Percentiles rank a stretch among this genome's conserved stretches.
Evolutionary conservation across 345 rosid genomes (phyloP).

Genomic region (Salix purpurea): DNA sequence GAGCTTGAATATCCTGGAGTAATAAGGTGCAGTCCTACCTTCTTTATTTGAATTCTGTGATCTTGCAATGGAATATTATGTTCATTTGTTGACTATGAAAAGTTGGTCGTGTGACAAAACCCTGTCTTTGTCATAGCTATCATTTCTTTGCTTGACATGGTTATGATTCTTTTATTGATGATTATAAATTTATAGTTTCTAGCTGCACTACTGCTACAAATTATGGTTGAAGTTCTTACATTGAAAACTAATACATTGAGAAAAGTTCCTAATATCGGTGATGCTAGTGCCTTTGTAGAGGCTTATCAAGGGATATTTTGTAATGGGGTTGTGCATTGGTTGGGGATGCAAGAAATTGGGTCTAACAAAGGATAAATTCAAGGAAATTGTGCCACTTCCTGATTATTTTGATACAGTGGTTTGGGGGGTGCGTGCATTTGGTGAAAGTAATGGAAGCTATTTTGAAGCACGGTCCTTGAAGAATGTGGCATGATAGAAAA

Average conservation of each 20-base stretch:
- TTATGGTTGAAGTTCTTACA: slow-evolving; percentile 18
- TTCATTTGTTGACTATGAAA: slow-evolving; percentile 15
- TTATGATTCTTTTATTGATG: slow-evolving; percentile 26
- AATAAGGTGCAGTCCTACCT: not conserved
- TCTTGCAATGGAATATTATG: slow-evolving; percentile 40
- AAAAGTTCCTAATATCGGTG: slow-evolving; percentile 9
- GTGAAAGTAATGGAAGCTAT: slow-evolving; percentile 14
- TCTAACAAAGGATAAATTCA: slow-evolving; percentile 11
- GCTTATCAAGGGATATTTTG: slow-evolving; percentile 15
- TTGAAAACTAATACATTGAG: slow-evolving; percentile 25
- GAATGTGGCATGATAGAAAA: no score
- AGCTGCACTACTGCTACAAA: not conserved
- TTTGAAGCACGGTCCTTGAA: slow-evolving; percentile 13
- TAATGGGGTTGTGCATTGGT: slow-evolving; percentile 32
- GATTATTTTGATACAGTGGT: not conserved
- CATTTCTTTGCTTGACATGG: slow-evolving; percentile 26
- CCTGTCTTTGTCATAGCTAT: not conserved
- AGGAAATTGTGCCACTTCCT: slow-evolving; percentile 11
- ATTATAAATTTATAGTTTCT: slow-evolving; percentile 18
- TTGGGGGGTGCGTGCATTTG: slow-evolving; percentile 21
- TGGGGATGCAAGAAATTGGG: not conserved
- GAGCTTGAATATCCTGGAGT: not conserved
- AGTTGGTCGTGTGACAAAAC: slow-evolving; percentile 23
- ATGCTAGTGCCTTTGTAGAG: not conserved
- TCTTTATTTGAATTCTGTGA: slow-evolving; percentile 16